Evolutionary conservation across 768 basidiomycete species (phyloP).

Genomic region (Cystofilobasidium ferigula): DNA sequence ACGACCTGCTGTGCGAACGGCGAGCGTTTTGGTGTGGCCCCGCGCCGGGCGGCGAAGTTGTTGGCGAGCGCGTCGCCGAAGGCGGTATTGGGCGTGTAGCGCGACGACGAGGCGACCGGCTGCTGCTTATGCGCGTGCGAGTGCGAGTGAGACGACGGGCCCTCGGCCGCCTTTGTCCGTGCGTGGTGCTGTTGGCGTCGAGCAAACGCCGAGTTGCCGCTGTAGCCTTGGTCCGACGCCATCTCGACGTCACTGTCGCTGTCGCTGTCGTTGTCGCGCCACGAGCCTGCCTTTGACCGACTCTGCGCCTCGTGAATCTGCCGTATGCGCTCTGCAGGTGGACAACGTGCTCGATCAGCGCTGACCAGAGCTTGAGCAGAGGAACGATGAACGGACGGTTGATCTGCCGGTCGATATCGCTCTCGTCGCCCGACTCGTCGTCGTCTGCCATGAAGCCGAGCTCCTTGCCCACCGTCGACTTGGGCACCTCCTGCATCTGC

Average conservation of each 20-base stretch:
- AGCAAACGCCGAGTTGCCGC: no score
- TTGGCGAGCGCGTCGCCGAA: neutral
- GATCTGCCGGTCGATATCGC: slow-evolving; percentile 39
- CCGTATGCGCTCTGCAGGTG: slow-evolving; percentile 18
- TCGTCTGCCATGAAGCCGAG: slow-evolving; percentile 44
- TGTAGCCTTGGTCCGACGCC: slow-evolving; percentile 18
- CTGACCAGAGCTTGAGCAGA: neutral
- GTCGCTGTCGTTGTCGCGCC: slow-evolving; percentile 17
- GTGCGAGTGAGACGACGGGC: neutral
- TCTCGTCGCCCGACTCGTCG: slow-evolving; percentile 35
- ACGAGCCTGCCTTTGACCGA: slow-evolving; percentile 3
- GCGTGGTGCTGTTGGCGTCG: neutral
- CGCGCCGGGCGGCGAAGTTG: neutral
- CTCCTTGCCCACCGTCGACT: slow-evolving; percentile 41
- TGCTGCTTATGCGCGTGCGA: neutral
- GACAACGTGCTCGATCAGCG: neutral
- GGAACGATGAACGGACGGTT: slow-evolving; percentile 32
- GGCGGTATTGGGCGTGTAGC: neutral
- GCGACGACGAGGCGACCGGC: neutral
- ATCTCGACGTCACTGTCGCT: slow-evolving; percentile 12
- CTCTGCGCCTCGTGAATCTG: slow-evolving; percentile 17
- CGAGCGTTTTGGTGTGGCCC: neutral
- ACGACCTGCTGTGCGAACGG: neutral
- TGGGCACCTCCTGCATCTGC: slow-evolving; percentile 70
- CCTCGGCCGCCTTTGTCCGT: neutral